Evolutionary conservation across 768 basidiomycete species (phyloP), one percentile per base, ranked within the genome.

Genomic region (Russula dissimulans): DNA sequence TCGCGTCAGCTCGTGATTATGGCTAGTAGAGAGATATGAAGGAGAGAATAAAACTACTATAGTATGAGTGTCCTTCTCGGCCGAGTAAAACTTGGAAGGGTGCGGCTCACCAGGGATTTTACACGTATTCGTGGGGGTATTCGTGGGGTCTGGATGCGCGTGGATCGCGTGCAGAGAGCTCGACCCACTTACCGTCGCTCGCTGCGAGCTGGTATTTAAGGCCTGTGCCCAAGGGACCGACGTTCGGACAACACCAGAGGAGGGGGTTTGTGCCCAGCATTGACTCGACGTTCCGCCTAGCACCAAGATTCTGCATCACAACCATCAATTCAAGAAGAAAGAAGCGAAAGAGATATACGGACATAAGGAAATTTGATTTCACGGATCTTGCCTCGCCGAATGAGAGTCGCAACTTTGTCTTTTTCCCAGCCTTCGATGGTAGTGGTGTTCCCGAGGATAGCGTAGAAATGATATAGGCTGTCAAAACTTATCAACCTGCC

Each of bases 341-440:
- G 22, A 26, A n/a, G 52, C 36, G 32, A 22, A 47, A 58, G 42
- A 67, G 31, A 70, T 85, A 65, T 71, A 91, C 93, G 71, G 17
- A 60, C 59, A 6, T 97, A 98, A 56, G 95, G 97, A 69, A 94
- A 98, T 71, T 89, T 92, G 67, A 95, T 89, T 74, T 93, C 88
- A 53, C 79, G 82, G 59, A 97, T 87, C 71, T 89, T 91, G 5
- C 95, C 95, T 59, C 87, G 77, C 18, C 88, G 82, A 53, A 91
- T 83, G 66, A 99, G 79, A 0, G 83, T 88, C 5, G 93, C 87
- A 1, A 84, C 92, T 72, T 89, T 95, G 69, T 98, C 94, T 73
- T 98, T 98, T 72, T 99, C 97, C 91, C 91, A 95, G 0, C 89
- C 85, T 74, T 99, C 97, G 52, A 99, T 97, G 0, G 97, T 98